Evolutionary conservation across 495 filamentous ascomycete genomes (phyloP).

Genomic region (Daldinia concentrica): DNA sequence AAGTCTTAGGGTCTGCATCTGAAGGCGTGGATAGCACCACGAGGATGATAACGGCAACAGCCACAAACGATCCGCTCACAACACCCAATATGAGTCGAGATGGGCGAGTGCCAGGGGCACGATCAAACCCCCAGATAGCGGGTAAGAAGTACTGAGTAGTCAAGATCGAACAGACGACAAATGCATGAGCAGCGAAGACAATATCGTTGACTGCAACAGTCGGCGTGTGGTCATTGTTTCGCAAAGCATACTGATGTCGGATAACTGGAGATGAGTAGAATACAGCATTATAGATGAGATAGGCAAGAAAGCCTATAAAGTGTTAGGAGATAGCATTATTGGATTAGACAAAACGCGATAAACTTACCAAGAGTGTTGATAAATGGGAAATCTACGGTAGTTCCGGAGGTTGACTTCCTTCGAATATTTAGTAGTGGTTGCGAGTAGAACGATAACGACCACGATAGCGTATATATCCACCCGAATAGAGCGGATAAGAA

Average conservation of each 20-base stretch:
- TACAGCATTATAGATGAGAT: constrained; percentile 73
- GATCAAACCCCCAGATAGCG: constrained; percentile 77
- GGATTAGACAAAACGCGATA: constrained; percentile 41
- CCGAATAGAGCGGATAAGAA: constrained; percentile 64
- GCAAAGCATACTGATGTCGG: constrained; percentile 81
- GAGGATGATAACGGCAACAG: constrained; percentile 63
- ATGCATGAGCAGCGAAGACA: constrained; percentile 81
- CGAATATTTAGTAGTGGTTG: constrained; percentile 80
- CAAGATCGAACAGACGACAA: constrained; percentile 70
- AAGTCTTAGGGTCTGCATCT: constrained; percentile 53
- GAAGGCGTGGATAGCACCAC: constrained; percentile 65
- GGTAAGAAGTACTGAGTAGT: constrained; percentile 79
- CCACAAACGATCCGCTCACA: constrained; percentile 69
- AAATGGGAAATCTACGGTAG: constrained; percentile 85
- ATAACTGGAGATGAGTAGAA: constrained; percentile 84
- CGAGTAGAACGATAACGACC: constrained; percentile 93
- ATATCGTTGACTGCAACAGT: constrained; percentile 93
- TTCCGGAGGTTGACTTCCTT: constrained; percentile 78
- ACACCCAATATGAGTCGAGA: constrained; percentile 74
- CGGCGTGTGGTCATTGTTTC: constrained; percentile 75
- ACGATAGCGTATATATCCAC: constrained; percentile 72
- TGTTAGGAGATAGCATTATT: constrained; percentile 3
- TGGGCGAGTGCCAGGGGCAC: constrained; percentile 58
- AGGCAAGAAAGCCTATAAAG: constrained; percentile 75
- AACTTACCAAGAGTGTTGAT: constrained; percentile 78